Percentiles rank a stretch among this genome's conserved stretches.
Evolutionary conservation across 202 grass and related monocot genomes (phyloP).

Genomic region (Panicum hallii): DNA sequence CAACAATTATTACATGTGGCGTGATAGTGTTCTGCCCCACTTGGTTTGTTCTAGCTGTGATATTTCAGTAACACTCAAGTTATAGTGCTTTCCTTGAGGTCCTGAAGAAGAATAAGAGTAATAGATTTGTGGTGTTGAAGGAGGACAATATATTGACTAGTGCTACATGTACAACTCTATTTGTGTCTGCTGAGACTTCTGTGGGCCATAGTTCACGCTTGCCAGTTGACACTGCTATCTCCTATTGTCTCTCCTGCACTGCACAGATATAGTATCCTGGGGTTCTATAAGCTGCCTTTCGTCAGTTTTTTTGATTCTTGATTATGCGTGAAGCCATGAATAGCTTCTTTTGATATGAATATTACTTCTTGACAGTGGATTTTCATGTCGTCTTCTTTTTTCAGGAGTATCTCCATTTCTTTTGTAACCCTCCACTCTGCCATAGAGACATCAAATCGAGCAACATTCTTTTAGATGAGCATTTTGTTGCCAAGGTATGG

Average conservation of each 20-base stretch:
- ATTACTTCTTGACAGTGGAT: slow-evolving; percentile 4
- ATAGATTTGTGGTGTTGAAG: neutral
- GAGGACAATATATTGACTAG: neutral
- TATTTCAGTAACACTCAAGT: neutral
- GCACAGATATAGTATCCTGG: slow-evolving; percentile 6
- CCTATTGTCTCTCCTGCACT: slow-evolving; percentile 20
- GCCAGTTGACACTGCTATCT: neutral
- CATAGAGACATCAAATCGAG: slow-evolving; percentile 97
- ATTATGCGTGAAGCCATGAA: neutral
- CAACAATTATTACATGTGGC: neutral
- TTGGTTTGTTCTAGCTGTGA: neutral
- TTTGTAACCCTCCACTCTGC: slow-evolving; percentile 95
- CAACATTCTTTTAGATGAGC: slow-evolving; percentile 97
- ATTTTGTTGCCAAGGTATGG: slow-evolving; percentile 90
- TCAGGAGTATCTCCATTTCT: slow-evolving; percentile 99
- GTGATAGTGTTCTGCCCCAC: neutral
- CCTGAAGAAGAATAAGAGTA: neutral
- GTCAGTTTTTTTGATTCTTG: neutral
- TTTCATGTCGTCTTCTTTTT: slow-evolving; percentile 41
- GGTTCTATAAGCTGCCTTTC: slow-evolving; percentile 1
- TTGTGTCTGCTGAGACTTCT: neutral
- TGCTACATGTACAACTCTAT: slow-evolving; percentile 7
- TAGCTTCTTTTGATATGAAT: neutral
- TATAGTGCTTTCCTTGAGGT: slow-evolving; percentile 13
- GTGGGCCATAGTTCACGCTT: neutral